These are phyloP conservation scores for Dioscorea zingiberensis DNA, from an alignment of 106 monocot species.

Conservation along the genomic window DNA sequence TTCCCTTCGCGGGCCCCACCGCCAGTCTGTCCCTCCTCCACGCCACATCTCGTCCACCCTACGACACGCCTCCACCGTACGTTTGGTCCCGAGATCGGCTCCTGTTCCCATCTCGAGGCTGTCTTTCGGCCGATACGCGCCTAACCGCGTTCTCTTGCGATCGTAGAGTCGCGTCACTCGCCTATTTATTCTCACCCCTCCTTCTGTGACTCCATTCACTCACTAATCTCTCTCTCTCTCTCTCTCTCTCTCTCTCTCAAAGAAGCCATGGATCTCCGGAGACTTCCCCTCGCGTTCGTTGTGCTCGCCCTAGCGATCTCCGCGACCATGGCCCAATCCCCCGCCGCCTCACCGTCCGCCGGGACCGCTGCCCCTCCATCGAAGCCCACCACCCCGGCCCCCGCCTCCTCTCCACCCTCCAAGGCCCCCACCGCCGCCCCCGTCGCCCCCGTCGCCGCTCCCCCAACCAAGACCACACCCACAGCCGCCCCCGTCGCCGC, in stretches of 20 bases:
- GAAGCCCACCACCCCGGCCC: background rate
- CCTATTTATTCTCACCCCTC: background rate
- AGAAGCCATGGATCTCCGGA: background rate
- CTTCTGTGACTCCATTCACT: background rate
- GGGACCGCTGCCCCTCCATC: background rate
- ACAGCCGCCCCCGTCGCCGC: slow-evolving; percentile 1
- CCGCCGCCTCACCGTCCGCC: background rate
- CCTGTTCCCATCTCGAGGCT: background rate
- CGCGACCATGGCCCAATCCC: background rate
- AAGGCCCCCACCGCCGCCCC: slow-evolving; percentile 1
- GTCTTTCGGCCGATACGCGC: background rate
- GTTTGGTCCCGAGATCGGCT: background rate
- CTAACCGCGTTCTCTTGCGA: background rate
- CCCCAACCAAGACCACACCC: background rate
- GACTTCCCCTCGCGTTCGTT: background rate
- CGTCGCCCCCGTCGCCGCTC: background rate
- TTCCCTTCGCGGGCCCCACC: background rate
- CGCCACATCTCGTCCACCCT: too few species aligned
- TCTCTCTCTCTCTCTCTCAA: background rate
- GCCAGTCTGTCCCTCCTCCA: background rate
- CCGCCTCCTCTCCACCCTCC: background rate
- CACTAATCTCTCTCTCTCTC: background rate
- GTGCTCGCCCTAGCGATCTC: slow-evolving; percentile 8
- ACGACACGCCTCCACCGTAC: too few species aligned
- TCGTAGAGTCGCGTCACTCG: background rate